Evolutionary conservation across 345 rosid genomes (phyloP), one percentile per base, ranked within the genome.

Genomic region (Gossypium australe): DNA sequence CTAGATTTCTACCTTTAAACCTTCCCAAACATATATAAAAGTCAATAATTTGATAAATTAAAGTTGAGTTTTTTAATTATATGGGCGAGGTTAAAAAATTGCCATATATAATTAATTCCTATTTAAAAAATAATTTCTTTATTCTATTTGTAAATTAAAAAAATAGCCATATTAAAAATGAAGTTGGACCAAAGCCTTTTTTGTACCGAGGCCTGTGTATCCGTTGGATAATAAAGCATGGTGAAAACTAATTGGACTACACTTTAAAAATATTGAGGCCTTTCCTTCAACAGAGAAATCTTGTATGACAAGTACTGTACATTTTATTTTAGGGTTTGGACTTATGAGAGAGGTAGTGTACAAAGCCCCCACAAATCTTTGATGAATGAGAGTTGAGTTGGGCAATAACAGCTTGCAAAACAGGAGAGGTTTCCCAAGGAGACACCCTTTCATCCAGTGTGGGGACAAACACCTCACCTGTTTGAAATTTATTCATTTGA

Each of bases 371-470:
- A 47, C 71, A 67, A 47, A 47, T 47, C 20, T 24, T 56, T 67
- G 20, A 67, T 67, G 56, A 67, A 14, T 1, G 34, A 11, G 43
- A 22, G 41, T 56, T 71, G 34, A 22, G 41, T 56, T 44, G 0
- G 43, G 75, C n/a, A 68, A 14, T 12, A 65, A 70, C 78, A 70
- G 70, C 55, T 70, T 57, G 61, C 71, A 41, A 59, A n/a, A 48
- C 11, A 11, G n/a, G 47, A 61, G 60, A 67, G 49, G 1, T 12
- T 24, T 1, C 17, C 34, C 34, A 58, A 10, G 69, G 49, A 41
- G 53, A 68, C 79, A 76, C 49, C 56, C 45, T 55, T 14, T 20
- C 68, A 57, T 77, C 70, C 18, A 38, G 76, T 77, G 70, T 24
- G 10, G 9, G 77, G 27, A 76, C 77, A 80, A 34, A 27, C n/a